Conservation (phyloP, 306 rosid genomes). For the Castanospermum australe region DNA sequence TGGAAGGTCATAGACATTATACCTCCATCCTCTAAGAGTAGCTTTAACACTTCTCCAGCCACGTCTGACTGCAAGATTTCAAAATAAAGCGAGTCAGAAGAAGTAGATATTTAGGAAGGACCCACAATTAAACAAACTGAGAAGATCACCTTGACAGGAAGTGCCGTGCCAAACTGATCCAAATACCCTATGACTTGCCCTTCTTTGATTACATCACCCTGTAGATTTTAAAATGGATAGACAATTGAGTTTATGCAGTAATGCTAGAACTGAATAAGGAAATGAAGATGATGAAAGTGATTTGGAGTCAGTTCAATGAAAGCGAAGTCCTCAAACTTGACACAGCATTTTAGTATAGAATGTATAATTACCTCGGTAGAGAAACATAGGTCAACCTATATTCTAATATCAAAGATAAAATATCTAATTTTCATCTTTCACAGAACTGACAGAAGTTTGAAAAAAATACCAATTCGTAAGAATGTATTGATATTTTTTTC, state of each 20-base stretch:
- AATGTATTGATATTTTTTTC: conserved; percentile 3
- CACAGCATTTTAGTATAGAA: neutral
- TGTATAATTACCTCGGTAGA: neutral
- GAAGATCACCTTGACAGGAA: conserved; percentile 70
- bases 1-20: conserved; percentile 11
- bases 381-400: conserved; percentile 13
- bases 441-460: conserved; percentile 3
- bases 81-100: conserved; percentile 18
- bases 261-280: neutral
- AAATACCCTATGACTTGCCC: conserved; percentile 79
- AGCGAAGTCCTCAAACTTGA: neutral
- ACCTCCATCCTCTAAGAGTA: conserved; percentile 79
- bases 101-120: neutral
- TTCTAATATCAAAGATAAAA: conserved; percentile 3
- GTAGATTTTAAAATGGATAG: conserved; percentile 30
- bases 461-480: neutral
- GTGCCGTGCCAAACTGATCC: conserved; percentile 77
- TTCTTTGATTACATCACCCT: conserved; percentile 69
- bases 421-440: neutral
- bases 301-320: conserved; percentile 7
- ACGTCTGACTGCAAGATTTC: conserved; percentile 62
- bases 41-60: conserved; percentile 72
- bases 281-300: neutral
- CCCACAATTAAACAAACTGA: neutral
- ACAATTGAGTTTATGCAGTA: conserved; percentile 1